Evolutionary conservation across 768 basidiomycete genomes (phyloP), one percentile per base, ranked within the genome.

Genomic region (Leccinum aurantiacum): DNA sequence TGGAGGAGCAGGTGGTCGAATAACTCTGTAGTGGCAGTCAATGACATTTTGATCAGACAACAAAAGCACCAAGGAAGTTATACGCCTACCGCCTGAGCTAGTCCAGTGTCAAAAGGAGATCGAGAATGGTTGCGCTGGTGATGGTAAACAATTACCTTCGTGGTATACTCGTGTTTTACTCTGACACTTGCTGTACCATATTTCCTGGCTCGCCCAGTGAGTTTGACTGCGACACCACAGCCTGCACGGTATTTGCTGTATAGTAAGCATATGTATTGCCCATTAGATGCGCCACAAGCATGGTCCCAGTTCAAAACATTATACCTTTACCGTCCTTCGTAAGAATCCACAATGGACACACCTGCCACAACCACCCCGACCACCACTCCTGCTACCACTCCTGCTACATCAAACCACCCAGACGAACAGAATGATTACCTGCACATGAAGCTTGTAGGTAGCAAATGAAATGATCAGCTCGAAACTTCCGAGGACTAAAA

Each of bases 11-110:
- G 11, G 31, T 33, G 31, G 31, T 33, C 31, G 11, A 11, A 3
- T 11, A 33, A 33, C 10, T 11, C 11, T 33, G 31, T 33, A 11
- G 31, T 33, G 31, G 31, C 31, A 11, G 4, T 33, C 31, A 10
- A 33, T 33, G 31, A 33, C 10, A 11, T 33, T 33, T 13, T 33
- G 11, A 17, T 10, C 96, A 98, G 38, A 41, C 8, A n/a, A 41
- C 15, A n/a, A n/a, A 41, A 31, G 38, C 15, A 17, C 5, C 22
- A 17, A 8, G 4, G 3, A 6, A 22, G 15, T 13, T 14, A 27
- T 27, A 17, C 8, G 8, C 25, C 13, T 3, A 35, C n/a, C 35
- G 41, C 54, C 4, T 17, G 19, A 24, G 6, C 38, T 27, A 52
- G 53, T 31, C 35, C 19, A 8, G 29, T 38, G 33, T 13, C 8